Base-by-base conservation (phyloP, 495 filamentous ascomycete genomes). In the Lophium mytilinum region DNA sequence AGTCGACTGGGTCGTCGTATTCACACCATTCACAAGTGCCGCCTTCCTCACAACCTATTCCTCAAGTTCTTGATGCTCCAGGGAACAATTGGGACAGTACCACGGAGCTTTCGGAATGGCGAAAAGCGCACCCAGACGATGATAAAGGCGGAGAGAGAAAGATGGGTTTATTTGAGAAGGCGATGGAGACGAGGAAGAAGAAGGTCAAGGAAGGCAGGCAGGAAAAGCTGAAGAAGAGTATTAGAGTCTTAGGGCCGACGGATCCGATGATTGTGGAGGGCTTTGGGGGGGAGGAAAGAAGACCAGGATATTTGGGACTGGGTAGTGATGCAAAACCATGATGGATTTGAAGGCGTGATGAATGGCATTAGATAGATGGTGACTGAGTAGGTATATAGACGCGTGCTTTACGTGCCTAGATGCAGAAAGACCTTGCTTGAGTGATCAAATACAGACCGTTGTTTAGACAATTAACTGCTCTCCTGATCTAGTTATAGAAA, bases 201-300 rank as follows among this genome's bases (percentile, higher is more conserved):
- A 42, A 52, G 18, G 48, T n/a, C 14, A 33, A 37, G 17, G 49
- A 61, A 24, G 37, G 37, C 0, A 57, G 57, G 21, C 56, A 58
- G 40, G 30, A 53, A 37, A 54, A 40, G 37, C 19, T 65, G 37
- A 65, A 65, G 51, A 51, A 37, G 50, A 65, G 51, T 37, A 65
- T 65, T 24, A 49, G 46, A 15, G 57, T 61, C 0, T 41, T 65
- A 2, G 62, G 62, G 8, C 62, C 58, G 4, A 65, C 55, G 34
- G 62, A 65, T 50, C 62, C 57, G 34, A 49, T 50, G 9, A 57
- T 58, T 17, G 58, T 61, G 18, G 57, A 41, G 33, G 46, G 53
- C 4, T 58, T 57, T 52, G 51, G 54, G 6, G 37, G 10, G 40
- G 17, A 37, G 40, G 39, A 45, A 21, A 53, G 61, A 37, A 21